Base-by-base conservation (phyloP, 805 yeast species). In the Candida sithepensis region DNA sequence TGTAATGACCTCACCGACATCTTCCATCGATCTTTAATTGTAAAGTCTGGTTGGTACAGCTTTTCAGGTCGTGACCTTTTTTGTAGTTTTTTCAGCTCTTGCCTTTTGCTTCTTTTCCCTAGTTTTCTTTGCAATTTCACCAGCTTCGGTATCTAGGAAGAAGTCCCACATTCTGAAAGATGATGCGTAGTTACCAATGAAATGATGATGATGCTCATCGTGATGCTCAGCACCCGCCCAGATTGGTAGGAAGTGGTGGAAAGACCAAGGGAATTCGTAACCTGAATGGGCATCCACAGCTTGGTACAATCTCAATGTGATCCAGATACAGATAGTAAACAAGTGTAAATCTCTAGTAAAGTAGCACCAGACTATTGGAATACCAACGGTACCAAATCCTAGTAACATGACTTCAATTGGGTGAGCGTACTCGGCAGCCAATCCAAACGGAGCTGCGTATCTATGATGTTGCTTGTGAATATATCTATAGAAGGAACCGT, bases 171-270 rank as follows among this genome's bases (percentile, higher is more conserved):
- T 88, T 72, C 97, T 84, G 79, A 92, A 94, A 33, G 91, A 82
- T 40, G 96, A 86, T 24, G 97, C 94, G 67, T 89, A 92, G 70
- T 91, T 90, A 56, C 98, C 98, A 59, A 89, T 86, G 70, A 92
- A 92, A 72, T 85, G 90, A 67, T 88, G 96, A 68, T 92, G 99
- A 66, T 92, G 99, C 70, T 88, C 88, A 69, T 92, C 99, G 67
- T 92, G 98, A 70, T 92, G 98, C 62, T 88, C 97, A 20, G 97
- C 97, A 56, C 98, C 98, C 3, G 97, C 96, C 97, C 98, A 91
- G 71, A 94, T 79, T 42, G 97, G 97, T 51, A 92, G 66, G 70
- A 92, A 82, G 65, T 90, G 89, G 71, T 89, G 94, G 63, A 92
- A 76, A 4, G 97, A 88, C 88, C 95, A 84, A 53, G 99, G 98